Evolutionary conservation across 495 filamentous ascomycete genomes (phyloP), one percentile per base, ranked within the genome.

Genomic region (Penicillium chermesinum): DNA sequence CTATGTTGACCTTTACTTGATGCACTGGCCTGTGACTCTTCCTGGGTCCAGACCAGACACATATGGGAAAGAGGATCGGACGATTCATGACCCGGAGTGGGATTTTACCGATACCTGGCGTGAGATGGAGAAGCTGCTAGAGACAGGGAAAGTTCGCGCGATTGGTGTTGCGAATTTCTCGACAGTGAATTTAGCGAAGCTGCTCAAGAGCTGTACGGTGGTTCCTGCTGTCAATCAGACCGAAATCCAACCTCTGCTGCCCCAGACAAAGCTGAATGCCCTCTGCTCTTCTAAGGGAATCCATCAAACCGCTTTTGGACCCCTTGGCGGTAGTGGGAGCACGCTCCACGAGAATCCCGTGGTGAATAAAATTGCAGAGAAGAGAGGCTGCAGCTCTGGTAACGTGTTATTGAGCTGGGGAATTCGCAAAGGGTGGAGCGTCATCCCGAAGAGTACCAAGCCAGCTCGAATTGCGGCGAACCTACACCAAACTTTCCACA

Each of bases 1-100:
- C 40, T 85, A 85, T 60, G 65, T 86, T 44, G 83, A 86, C 55
- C 74, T 86, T 7, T 86, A 80, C 55, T 67, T 84, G 41, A 83
- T 88, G 61, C 84, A 86, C 59, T 85, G 74, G 75, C 78, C 75
- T 14, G 64, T 71, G 19, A 76, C 84, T 33, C 81, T 90, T 73
- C 86, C 41, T 49, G 67, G 25, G 64, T 71, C 55, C 14, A 38
- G 41, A 5, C 46, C 48, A 20, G 55, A 49, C 15, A 49, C 45
- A 38, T 65, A 62, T 17, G 59, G 56, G 38, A 70, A 59, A 61
- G 64, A 55, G 38, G 52, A 77, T 40, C 74, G 73, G 14, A 70
- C 72, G 22, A 54, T 69, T 4, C 67, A 74, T 42, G 55, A 67
- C 2, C 70, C 58, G 18, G 59, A 64, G n/a, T 62, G 67, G 47